Evolutionary conservation across 495 filamentous ascomycete species (phyloP).

Genomic region (Elaphomyces granulatus): DNA sequence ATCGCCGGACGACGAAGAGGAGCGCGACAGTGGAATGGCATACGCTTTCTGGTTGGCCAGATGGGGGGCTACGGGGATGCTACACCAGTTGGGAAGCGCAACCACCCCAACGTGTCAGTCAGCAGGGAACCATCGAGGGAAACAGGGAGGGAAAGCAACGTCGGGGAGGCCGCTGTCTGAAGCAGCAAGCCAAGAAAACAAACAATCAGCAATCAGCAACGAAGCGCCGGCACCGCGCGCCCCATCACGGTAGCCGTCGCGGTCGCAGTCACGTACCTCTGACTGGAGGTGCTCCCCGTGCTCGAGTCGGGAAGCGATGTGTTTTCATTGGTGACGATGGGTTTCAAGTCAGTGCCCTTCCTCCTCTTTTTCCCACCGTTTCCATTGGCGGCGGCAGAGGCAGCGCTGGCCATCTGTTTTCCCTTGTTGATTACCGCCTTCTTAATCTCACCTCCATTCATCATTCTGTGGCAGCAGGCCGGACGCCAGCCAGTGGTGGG

Average conservation of each 20-base stretch:
- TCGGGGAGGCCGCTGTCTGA: conserved; percentile 24
- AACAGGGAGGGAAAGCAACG: no score
- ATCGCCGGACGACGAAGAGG: conserved; percentile 66
- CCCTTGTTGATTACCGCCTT: conserved; percentile 65
- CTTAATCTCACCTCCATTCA: conserved; percentile 64
- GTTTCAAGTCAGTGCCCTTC: conserved; percentile 73
- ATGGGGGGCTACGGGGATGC: conserved; percentile 27
- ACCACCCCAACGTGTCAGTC: no score
- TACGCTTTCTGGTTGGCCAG: conserved; percentile 35
- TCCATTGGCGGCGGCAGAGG: conserved; percentile 46
- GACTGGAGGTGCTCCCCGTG: conserved; percentile 27
- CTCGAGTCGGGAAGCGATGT: conserved; percentile 26
- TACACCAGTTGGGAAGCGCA: no score
- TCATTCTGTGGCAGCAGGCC: conserved; percentile 22
- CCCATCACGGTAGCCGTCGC: neutral
- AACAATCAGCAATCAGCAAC: conserved; percentile 21
- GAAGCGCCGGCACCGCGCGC: neutral
- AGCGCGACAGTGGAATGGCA: conserved; percentile 45
- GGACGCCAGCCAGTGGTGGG: conserved; percentile 4
- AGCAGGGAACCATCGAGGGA: no score
- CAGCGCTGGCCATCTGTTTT: conserved; percentile 53
- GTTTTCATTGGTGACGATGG: conserved; percentile 74
- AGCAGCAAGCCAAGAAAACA: conserved; percentile 9
- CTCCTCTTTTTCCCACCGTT: conserved; percentile 68
- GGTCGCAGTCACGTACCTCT: conserved; percentile 32